Evolutionary conservation across 371 early-diverging fungal genomes (phyloP), one percentile per base, ranked within the genome.

Genomic region (Mucor velutinosus): DNA sequence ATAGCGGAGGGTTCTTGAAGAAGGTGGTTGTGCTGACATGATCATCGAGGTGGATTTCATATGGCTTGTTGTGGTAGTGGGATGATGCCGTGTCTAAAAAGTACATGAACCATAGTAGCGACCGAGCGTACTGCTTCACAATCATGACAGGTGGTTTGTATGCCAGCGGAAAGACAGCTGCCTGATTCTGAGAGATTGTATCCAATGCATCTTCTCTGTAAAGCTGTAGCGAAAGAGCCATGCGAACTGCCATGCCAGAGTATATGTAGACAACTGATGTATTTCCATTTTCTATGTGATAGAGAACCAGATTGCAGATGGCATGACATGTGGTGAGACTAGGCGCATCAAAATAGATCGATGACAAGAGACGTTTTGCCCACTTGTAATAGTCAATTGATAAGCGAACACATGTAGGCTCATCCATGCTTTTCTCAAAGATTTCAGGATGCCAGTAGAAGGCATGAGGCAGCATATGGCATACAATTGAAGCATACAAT

Each of bases 201-300:
- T 65, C 74, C 33, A 76, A 30, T 4, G 70, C 70, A 37, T 78
- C 79, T 45, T 78, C 78, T 8, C 75, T 65, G 45, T 76, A 73
- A 15, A 77, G 53, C n/a, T 76, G 70, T 8, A 82, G 69, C 41
- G 77, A 71, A 17, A 72, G 64, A 0, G 78, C 83, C 77, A 82
- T 76, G 7, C 80, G 73, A 0, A 76, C 76, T 0, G 83, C 83
- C 80, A 82, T 82, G 10, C 83, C 83, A 0, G 78, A 76, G 55
- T 82, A 79, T 17, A 82, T 65, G 35, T 79, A 82, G 19, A 78
- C 71, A 4, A 80, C 71, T 0, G 76, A 75, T 1, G 78, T 79
- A 43, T 78, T 76, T 21, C 83, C 83, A 45, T 76, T 82, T 58
- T 82, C 83, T 6, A 82, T 78, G 55, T 82, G 80, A 57, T 79